These are phyloP conservation scores for Triticum timopheevii DNA, from an alignment of 176 grass and related monocot species.

Conservation along the genomic window DNA sequence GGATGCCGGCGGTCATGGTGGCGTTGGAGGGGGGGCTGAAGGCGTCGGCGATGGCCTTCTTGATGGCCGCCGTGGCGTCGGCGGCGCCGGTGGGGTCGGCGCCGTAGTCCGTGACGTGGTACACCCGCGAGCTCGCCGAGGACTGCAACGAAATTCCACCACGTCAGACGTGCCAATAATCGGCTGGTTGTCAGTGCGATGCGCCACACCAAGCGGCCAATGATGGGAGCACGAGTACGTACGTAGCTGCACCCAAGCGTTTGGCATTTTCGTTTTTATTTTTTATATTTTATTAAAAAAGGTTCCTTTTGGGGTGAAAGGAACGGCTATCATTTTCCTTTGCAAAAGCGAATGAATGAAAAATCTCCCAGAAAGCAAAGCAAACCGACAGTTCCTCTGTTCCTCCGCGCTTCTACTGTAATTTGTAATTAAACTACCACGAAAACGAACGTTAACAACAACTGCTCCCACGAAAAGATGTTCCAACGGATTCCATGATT, in stretches of 20 bases:
- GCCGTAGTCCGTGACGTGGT: conserved; percentile 86
- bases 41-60: conserved; percentile 75
- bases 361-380: conserved; percentile 17
- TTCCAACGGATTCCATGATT: neutral
- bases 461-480: neutral
- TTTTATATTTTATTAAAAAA: neutral
- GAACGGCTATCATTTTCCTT: neutral
- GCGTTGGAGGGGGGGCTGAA: conserved; percentile 44
- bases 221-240: neutral
- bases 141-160: neutral
- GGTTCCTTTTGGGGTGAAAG: neutral
- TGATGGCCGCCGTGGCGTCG: conserved; percentile 73
- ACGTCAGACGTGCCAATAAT: conserved; percentile 1
- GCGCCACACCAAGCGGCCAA: neutral
- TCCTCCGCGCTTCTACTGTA: neutral
- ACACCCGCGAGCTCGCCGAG: conserved; percentile 38
- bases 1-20: conserved; percentile 64
- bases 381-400: neutral
- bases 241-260: neutral
- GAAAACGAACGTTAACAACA: neutral
- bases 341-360: neutral
- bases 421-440: neutral
- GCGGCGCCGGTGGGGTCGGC: conserved; percentile 59
- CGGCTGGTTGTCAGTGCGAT: neutral
- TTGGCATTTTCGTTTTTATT: neutral